These are phyloP conservation scores for Colletotrichum destructivum DNA, from an alignment of 2,329 filamentous ascomycete species.

Conservation along the genomic window DNA sequence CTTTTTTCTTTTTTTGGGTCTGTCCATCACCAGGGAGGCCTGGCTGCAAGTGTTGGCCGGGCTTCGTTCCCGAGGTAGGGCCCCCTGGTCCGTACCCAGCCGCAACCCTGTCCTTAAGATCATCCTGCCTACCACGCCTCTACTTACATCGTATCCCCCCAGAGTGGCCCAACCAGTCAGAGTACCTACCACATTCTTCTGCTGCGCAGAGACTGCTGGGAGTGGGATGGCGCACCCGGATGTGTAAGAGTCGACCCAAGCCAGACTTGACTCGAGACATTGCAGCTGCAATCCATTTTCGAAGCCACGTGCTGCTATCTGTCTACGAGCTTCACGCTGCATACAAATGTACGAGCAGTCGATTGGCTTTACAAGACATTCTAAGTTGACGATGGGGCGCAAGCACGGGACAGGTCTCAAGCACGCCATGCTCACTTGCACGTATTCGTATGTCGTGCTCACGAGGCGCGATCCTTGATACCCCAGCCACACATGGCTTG, in stretches of 20 bases:
- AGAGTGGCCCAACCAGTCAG: constrained; percentile 8
- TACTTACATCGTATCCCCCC: too few species aligned
- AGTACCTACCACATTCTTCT: constrained; percentile 1
- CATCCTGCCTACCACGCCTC: constrained; percentile 30
- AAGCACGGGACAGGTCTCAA: too few species aligned
- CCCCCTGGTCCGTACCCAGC: constrained; percentile 19
- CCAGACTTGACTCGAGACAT: constrained; percentile 35
- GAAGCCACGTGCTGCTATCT: constrained; percentile 21
- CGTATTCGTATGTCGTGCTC: background rate
- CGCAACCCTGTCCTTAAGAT: constrained; percentile 32
- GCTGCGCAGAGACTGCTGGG: background rate
- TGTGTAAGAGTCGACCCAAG: constrained; percentile 29
- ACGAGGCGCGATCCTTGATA: background rate
- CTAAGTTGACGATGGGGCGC: background rate
- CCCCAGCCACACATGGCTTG: background rate
- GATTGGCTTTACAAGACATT: background rate
- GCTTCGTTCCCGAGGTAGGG: constrained; percentile 21
- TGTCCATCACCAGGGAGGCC: constrained; percentile 15
- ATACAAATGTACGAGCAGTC: background rate
- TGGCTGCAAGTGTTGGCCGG: constrained; percentile 13
- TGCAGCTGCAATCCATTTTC: constrained; percentile 18
- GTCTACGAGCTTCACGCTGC: background rate
- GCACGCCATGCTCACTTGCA: too few species aligned
- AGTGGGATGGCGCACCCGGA: constrained; percentile 10
- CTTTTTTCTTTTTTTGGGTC: background rate